Conservation (phyloP, 169 alveolate species). For the Babesia ovata region DNA sequence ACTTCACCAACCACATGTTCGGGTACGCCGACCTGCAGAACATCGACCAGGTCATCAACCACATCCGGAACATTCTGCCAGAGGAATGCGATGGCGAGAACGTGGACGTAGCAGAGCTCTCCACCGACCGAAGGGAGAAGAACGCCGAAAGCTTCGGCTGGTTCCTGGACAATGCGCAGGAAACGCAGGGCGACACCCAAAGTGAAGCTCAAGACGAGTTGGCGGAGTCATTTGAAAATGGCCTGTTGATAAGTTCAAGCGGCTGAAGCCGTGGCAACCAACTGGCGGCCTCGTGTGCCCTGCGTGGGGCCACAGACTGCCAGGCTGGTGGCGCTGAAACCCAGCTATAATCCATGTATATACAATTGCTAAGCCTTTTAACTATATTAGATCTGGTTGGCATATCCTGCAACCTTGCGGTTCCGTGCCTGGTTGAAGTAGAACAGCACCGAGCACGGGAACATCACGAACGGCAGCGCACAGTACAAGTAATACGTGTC, state of each 20-base stretch:
- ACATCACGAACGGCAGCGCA: slow-evolving; percentile 42
- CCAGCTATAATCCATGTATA: not conserved
- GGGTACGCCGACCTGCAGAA: slow-evolving; percentile 31
- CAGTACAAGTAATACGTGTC: slow-evolving; percentile 42
- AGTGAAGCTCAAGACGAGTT: not conserved
- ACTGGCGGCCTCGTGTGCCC: not conserved
- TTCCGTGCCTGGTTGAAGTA: slow-evolving; percentile 31
- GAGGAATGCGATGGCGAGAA: slow-evolving; percentile 35
- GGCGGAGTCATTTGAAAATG: not conserved
- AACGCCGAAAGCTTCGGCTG: slow-evolving; percentile 54
- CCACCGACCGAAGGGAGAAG: slow-evolving; percentile 22
- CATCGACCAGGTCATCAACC: slow-evolving; percentile 32
- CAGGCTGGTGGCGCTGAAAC: not conserved
- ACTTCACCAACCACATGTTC: slow-evolving; percentile 20
- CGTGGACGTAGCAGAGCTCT: slow-evolving; percentile 3
- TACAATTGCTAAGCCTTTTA: too few relatives aligned
- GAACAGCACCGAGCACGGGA: slow-evolving; percentile 16
- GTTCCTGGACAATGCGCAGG: slow-evolving; percentile 50
- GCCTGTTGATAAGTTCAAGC: not conserved
- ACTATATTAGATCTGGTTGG: not conserved
- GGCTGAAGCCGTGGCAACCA: not conserved
- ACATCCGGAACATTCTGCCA: slow-evolving; percentile 46
- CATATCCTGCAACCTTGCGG: not conserved
- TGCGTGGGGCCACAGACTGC: not conserved
- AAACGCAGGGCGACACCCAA: not conserved